Conservation (phyloP, 306 rosid species). For the Trichosanthes cucumerina region DNA sequence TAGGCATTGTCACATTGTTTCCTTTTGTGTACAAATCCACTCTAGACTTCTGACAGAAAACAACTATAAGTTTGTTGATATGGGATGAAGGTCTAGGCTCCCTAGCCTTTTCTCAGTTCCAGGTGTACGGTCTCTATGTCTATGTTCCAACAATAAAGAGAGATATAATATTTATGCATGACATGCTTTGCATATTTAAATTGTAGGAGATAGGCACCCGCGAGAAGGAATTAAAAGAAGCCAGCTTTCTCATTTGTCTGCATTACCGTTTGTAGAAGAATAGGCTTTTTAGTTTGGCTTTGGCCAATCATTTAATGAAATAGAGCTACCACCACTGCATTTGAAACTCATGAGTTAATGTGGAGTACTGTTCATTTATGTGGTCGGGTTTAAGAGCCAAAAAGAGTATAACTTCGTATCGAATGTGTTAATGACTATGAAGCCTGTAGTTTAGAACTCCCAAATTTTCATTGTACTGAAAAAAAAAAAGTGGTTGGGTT, state of each 20-base stretch:
- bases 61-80: background rate
- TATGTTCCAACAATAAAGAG: background rate
- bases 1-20: background rate
- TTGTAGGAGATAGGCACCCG: background rate
- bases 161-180: background rate
- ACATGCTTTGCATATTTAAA: background rate
- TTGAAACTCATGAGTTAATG: background rate
- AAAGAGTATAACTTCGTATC: too few species aligned
- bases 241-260: background rate
- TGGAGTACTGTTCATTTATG: background rate
- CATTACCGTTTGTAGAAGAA: background rate
- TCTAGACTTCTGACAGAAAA: background rate
- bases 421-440: too few species aligned
- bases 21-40: background rate
- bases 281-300: background rate
- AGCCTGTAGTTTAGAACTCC: too few species aligned
- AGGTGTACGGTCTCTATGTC: background rate
- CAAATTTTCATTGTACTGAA: too few species aligned
- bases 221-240: constrained; percentile 1
- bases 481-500: too few species aligned
- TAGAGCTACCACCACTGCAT: constrained; percentile 26
- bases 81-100: background rate
- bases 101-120: background rate
- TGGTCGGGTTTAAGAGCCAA: background rate
- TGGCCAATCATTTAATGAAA: constrained; percentile 21